Conservation (phyloP, 2,329 filamentous ascomycete species). For the Polychaeton citri region DNA sequence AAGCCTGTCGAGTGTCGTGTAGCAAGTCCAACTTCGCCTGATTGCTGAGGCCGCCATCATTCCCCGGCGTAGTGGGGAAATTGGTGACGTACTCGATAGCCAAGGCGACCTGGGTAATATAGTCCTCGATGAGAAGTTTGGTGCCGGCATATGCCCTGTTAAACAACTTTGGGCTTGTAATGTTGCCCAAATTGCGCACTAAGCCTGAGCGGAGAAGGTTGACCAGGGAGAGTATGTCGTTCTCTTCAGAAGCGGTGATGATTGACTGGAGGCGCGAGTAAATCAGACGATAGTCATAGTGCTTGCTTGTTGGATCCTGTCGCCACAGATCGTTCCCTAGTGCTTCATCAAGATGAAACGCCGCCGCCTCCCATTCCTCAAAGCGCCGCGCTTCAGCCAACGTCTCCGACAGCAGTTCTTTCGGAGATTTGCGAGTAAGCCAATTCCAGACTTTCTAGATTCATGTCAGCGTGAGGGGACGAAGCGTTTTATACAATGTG, state of each 20-base stretch:
- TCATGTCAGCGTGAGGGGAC: neutral
- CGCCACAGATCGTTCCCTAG: constrained; percentile 77
- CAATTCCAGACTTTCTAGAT: constrained; percentile 4
- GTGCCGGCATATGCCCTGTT: constrained; percentile 78
- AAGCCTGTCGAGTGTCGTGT: constrained; percentile 76
- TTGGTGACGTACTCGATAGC: constrained; percentile 64
- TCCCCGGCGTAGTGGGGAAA: constrained; percentile 40
- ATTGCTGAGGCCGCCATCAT: constrained; percentile 40
- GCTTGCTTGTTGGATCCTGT: constrained; percentile 63
- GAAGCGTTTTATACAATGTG: neutral
- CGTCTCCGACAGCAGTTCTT: constrained; percentile 7
- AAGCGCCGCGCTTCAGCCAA: constrained; percentile 42
- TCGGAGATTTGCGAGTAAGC: constrained; percentile 2
- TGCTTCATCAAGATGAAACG: constrained; percentile 67
- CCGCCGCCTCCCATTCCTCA: constrained; percentile 79
- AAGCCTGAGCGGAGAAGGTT: constrained; percentile 66
- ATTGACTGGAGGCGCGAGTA: constrained; percentile 48
- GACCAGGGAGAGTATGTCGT: constrained; percentile 60
- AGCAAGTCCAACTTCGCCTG: constrained; percentile 76
- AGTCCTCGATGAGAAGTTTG: constrained; percentile 82
- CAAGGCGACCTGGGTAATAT: constrained; percentile 70
- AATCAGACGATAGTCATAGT: constrained; percentile 81
- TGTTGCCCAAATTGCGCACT: constrained; percentile 81
- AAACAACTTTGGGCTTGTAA: constrained; percentile 68
- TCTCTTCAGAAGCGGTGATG: constrained; percentile 9